Conservation (phyloP, 257 asterid species). For the Ilex aquifolium region DNA sequence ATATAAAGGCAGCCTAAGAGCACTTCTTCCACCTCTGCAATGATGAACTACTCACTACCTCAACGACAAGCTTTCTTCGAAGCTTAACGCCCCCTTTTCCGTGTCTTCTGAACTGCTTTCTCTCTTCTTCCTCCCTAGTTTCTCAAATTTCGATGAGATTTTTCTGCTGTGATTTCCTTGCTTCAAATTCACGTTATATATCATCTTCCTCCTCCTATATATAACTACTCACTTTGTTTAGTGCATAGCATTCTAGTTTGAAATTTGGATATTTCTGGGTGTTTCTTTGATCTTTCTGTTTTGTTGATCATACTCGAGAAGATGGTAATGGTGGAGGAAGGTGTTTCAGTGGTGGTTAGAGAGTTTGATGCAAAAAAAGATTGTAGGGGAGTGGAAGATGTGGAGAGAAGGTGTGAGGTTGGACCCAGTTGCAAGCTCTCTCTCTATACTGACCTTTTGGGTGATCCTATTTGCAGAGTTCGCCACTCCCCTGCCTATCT, state of each 20-base stretch:
- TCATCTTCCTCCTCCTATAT: background rate
- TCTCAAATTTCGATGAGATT: too few relatives aligned
- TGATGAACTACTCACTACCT: too few relatives aligned
- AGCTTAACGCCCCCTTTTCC: too few relatives aligned
- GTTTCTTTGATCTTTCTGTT: too few relatives aligned
- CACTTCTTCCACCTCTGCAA: too few relatives aligned
- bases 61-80: too few relatives aligned
- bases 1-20: too few relatives aligned
- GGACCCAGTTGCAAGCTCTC: slow-evolving; percentile 12
- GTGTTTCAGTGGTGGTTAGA: slow-evolving; percentile 2
- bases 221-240: background rate
- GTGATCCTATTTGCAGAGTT: slow-evolving; percentile 15
- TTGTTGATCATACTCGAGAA: background rate
- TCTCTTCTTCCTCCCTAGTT: too few relatives aligned
- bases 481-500: slow-evolving; percentile 14
- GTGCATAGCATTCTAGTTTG: background rate
- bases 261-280: background rate
- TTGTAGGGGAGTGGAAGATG: slow-evolving; percentile 1
- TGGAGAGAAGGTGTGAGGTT: slow-evolving; percentile 12
- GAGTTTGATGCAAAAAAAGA: slow-evolving; percentile 4
- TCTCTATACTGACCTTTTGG: slow-evolving; percentile 15
- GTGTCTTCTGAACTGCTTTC: too few relatives aligned
- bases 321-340: slow-evolving; percentile 3
- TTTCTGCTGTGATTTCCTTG: too few relatives aligned
- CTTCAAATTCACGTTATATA: background rate